Conservation (phyloP, 2,329 filamentous ascomycete genomes). For the Thelonectria rubi region DNA sequence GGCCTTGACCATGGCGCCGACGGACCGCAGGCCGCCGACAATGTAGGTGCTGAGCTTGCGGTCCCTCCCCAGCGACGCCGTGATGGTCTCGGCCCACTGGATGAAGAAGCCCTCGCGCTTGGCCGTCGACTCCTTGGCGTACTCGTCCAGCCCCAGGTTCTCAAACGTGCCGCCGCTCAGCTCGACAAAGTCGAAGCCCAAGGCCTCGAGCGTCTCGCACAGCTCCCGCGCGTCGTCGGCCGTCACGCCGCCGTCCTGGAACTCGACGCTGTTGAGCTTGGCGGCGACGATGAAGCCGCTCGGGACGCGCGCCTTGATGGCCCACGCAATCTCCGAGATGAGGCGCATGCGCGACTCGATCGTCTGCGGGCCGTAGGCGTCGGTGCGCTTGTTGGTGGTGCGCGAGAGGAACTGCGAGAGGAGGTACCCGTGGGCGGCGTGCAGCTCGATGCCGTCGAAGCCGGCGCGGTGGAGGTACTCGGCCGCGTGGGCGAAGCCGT, state of each 20-base stretch:
- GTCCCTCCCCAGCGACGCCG: conserved; percentile 42
- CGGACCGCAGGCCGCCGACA: conserved; percentile 65
- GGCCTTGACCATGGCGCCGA: conserved; percentile 65
- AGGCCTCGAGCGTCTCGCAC: conserved; percentile 55
- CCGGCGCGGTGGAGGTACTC: conserved; percentile 71
- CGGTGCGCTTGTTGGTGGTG: conserved; percentile 60
- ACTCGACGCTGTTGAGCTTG: conserved; percentile 67
- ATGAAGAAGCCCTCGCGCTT: conserved; percentile 68
- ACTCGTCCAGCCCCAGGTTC: conserved; percentile 57
- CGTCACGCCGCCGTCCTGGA: conserved; percentile 61
- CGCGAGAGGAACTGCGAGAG: conserved; percentile 61
- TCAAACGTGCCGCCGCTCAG: conserved; percentile 69
- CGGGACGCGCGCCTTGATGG: conserved; percentile 45
- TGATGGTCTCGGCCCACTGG: conserved; percentile 64
- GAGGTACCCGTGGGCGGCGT: conserved; percentile 64
- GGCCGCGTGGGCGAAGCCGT: conserved; percentile 69
- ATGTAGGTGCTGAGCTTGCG: conserved; percentile 64
- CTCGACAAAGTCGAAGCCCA: conserved; percentile 66
- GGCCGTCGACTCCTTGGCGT: conserved; percentile 60
- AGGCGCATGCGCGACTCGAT: conserved; percentile 56
- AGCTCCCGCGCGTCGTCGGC: conserved; percentile 61
- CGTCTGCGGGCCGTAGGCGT: conserved; percentile 56
- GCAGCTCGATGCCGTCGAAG: conserved; percentile 62
- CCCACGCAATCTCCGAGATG: conserved; percentile 53
- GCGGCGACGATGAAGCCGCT: conserved; percentile 57